Evolutionary conservation across 2,329 filamentous ascomycete genomes (phyloP), one percentile per base, ranked within the genome.

Genomic region (Penicillium hesseltinei): DNA sequence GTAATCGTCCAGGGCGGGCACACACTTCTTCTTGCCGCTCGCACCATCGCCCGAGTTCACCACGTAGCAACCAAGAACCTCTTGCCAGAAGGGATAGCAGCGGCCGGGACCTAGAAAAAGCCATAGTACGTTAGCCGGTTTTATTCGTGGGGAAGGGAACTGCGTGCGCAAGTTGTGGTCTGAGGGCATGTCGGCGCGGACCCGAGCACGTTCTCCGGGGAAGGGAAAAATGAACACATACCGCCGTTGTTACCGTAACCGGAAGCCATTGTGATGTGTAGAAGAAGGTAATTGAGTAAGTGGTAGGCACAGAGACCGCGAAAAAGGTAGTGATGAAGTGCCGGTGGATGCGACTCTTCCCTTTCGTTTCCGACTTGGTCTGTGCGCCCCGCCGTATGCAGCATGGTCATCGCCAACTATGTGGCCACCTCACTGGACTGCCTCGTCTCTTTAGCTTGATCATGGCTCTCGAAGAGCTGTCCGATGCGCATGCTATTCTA

Each of bases 71-170:
- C 92, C 92, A 75, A 99, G 89, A 65, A 97, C 87, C 80, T 99
- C 94, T 81, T 99, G 94, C 94, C 94, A 99, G 86, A 97, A 99
- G 74, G 92, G 91, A 82, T 96, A 97, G 87, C 94, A 99, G 78
- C 93, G 90, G 69, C 82, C 84, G 65, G 84, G 84, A 71, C 86
- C 86, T 88, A 70, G 38, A 54, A 48, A 55, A 51, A 49, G 59
- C 45, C 55, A 43, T 59, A 59, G 36, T 57, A 45, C 23, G 60
- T 72, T 65, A 71, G 69, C 64, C 48, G 56, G 43, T 33, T 47
- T 48, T 36, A 57, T 64, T 64, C 44, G 62, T 56, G 54, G 52
- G 54, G 54, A 46, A 57, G 52, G 56, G 53, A 58, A 62, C 53
- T 44, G 59, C 51, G 57, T 57, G 56, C 55, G 57, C 58, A 61